Evolutionary conservation across 2,329 filamentous ascomycete species (phyloP).

Genomic region (Nemania sp.): DNA sequence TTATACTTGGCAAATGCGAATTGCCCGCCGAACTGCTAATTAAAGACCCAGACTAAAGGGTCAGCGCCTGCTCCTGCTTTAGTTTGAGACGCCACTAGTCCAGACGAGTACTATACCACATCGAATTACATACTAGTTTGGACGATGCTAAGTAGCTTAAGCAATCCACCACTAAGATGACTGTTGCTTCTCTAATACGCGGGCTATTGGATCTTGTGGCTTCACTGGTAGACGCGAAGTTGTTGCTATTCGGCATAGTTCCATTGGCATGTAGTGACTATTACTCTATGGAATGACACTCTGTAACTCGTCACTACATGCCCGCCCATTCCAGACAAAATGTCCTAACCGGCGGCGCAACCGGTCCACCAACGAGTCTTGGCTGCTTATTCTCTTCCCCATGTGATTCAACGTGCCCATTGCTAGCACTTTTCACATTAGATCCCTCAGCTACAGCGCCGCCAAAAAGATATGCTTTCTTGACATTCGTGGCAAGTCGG

Average conservation of each 20-base stretch:
- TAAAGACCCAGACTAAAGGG: too few relatives aligned
- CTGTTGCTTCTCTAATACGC: background rate
- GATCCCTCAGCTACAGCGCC: slow-evolving; percentile 58
- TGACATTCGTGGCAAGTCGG: slow-evolving; percentile 90
- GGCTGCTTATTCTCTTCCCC: background rate
- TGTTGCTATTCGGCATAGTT: background rate
- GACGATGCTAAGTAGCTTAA: background rate
- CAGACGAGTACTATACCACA: too few relatives aligned
- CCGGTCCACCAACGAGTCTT: background rate
- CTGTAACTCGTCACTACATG: slow-evolving; percentile 40
- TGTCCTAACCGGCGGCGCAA: slow-evolving; percentile 38
- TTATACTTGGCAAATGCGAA: too few relatives aligned
- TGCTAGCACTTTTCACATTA: background rate
- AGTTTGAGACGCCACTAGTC: too few relatives aligned
- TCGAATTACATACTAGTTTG: too few relatives aligned
- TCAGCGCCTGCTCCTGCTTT: too few relatives aligned
- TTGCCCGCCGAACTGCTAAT: too few relatives aligned
- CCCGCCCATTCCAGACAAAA: slow-evolving; percentile 47
- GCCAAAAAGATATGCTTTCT: slow-evolving; percentile 93
- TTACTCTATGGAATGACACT: background rate
- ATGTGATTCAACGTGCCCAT: background rate
- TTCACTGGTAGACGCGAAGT: background rate
- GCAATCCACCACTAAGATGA: background rate
- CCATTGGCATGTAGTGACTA: background rate
- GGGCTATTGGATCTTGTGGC: background rate